Conservation (phyloP, 192 early-diverging fungal genomes). For the Pilobolus umbonatus region DNA sequence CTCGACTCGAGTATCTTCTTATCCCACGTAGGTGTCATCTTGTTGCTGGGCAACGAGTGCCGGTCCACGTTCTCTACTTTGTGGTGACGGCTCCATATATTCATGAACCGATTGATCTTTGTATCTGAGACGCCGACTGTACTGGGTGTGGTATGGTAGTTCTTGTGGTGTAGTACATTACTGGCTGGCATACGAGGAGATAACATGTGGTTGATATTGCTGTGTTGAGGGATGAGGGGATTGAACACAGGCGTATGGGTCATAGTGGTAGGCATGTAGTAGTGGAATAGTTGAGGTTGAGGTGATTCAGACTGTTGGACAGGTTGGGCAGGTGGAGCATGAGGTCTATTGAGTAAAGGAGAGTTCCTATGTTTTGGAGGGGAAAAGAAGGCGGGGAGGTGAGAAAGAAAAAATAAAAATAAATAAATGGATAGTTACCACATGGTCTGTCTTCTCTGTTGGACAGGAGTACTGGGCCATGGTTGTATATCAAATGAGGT, state of each 20-base stretch:
- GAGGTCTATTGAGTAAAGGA: neutral
- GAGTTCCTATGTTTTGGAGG: constrained; percentile 1
- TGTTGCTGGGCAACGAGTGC: neutral
- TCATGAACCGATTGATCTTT: constrained; percentile 2
- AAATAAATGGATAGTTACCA: constrained; percentile 2
- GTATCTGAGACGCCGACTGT: neutral
- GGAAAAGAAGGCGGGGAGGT: neutral
- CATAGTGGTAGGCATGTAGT: neutral
- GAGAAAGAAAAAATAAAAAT: neutral
- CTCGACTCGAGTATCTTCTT: constrained; percentile 9
- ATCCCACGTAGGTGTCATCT: constrained; percentile 1
- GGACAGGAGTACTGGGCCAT: constrained; percentile 5
- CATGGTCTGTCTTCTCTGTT: constrained; percentile 1
- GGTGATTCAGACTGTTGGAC: neutral
- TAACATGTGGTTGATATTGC: constrained; percentile 21
- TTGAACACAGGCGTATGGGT: constrained; percentile 3
- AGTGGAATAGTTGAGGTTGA: constrained; percentile 3
- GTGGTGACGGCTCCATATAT: constrained; percentile 4
- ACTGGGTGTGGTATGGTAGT: constrained; percentile 6
- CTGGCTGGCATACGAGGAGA: constrained; percentile 15
- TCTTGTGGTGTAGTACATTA: constrained; percentile 6
- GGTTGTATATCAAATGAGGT: constrained; percentile 1
- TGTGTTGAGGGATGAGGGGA: constrained; percentile 12
- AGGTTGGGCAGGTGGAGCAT: neutral
- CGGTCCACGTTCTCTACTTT: neutral